phyloP scores from a whole-genome alignment of 2,329 filamentous ascomycete species.

The Celoporthe dispersa region DNA sequence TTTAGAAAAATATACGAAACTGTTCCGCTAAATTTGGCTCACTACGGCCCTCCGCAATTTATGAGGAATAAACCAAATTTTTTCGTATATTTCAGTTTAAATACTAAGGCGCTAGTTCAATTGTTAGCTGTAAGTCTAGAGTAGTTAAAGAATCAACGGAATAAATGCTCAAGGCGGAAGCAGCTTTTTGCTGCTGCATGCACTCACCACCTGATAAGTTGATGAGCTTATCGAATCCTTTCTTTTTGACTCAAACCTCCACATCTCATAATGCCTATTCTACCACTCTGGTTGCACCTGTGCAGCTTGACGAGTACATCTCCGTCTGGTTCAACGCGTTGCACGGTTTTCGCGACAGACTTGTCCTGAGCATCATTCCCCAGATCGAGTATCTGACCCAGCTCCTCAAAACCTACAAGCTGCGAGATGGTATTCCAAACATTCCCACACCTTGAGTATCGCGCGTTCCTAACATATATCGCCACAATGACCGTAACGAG shows the following conservation, averaged over 20 bases:
- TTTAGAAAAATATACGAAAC: no score
- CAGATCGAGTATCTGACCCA: background rate
- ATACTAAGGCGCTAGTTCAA: no score
- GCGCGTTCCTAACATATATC: background rate
- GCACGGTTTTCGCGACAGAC: background rate
- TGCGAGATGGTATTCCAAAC: constrained; percentile 21
- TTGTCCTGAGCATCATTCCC: background rate
- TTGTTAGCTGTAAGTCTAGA: no score
- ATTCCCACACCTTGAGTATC: constrained; percentile 15
- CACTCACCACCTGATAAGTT: no score
- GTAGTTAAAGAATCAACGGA: no score
- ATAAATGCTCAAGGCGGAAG: no score
- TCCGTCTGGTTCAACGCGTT: background rate
- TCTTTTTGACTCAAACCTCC: background rate
- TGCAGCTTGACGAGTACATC: background rate
- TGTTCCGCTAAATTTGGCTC: no score
- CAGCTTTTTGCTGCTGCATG: no score
- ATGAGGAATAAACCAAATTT: no score
- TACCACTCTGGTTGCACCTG: background rate
- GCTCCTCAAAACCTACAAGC: constrained; percentile 7
- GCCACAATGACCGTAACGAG: background rate
- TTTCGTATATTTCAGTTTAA: no score
- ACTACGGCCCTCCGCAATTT: no score
- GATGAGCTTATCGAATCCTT: no score
- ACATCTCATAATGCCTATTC: constrained; percentile 4